A percentile compares a stretch with the other conserved stretches of the same genome.
These are phyloP conservation scores for Naganishia antarctica DNA, from an alignment of 768 basidiomycete species.

Conservation along the genomic window DNA sequence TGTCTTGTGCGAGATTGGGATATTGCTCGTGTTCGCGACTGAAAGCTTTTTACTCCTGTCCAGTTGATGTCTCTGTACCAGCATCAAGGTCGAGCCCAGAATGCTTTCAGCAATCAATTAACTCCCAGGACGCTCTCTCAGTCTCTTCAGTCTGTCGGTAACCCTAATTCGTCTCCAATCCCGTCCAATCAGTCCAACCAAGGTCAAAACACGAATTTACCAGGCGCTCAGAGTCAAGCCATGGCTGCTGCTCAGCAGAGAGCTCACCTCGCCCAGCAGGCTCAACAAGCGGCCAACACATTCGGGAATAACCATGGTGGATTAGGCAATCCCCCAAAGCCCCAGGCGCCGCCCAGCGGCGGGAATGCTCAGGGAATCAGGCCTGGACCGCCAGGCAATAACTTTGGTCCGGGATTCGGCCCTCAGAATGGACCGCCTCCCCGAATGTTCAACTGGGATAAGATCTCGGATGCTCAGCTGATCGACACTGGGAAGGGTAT, in stretches of 20 bases:
- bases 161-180: slow-evolving; percentile 4
- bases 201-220: slow-evolving; percentile 10
- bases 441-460: not conserved
- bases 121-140: slow-evolving; percentile 8
- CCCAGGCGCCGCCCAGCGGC: not conserved
- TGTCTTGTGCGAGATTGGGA: not conserved
- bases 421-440: not conserved
- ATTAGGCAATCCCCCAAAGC: slow-evolving; percentile 5
- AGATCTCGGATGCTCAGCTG: slow-evolving; percentile 19
- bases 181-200: not conserved
- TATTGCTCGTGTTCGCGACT: not conserved
- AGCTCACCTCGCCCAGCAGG: slow-evolving; percentile 19
- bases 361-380: slow-evolving; percentile 1
- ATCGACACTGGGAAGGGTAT: slow-evolving; percentile 22
- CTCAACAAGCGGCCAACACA: slow-evolving; percentile 4
- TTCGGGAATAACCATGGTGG: slow-evolving; percentile 16
- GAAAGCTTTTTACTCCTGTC: not conserved
- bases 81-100: slow-evolving; percentile 16
- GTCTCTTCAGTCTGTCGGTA: slow-evolving; percentile 9
- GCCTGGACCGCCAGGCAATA: not conserved
- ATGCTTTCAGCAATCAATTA: slow-evolving; percentile 12
- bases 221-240: slow-evolving; percentile 13
- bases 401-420: not conserved
- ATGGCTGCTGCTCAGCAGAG: slow-evolving; percentile 16
- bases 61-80: slow-evolving; percentile 16